Conservation (phyloP, 306 rosid species). For the Adenanthera pavonina region DNA sequence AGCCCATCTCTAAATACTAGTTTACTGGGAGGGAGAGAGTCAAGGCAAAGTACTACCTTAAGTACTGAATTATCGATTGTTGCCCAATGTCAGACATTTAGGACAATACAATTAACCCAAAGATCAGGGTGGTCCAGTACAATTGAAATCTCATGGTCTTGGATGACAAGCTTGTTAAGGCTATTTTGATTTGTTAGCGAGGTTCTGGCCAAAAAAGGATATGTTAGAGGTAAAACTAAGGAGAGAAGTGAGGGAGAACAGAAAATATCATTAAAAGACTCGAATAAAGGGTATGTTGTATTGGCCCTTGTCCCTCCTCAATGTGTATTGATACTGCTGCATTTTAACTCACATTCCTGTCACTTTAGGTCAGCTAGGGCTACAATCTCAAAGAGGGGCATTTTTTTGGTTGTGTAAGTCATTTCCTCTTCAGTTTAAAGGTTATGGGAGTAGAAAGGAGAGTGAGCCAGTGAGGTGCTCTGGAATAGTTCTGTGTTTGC, state of each 20-base stretch:
- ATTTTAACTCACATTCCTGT: too few relatives aligned
- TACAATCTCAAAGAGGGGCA: not conserved
- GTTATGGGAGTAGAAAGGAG: not conserved
- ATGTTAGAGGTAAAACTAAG: too few relatives aligned
- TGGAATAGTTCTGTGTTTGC: not conserved
- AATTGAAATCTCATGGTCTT: not conserved
- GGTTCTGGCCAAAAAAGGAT: too few relatives aligned
- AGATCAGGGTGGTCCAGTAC: not conserved
- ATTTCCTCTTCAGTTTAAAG: not conserved
- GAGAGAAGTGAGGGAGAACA: too few relatives aligned
- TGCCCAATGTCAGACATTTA: not conserved
- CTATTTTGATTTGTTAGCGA: not conserved
- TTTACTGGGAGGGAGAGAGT: not conserved
- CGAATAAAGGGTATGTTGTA: too few relatives aligned
- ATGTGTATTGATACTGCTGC: too few relatives aligned
- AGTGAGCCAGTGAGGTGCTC: not conserved
- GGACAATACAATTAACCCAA: not conserved
- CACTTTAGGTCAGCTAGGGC: too few relatives aligned
- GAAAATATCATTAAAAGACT: too few relatives aligned
- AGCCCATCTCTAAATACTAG: not conserved
- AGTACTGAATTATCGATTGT: not conserved
- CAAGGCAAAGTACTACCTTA: not conserved
- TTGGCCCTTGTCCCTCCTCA: too few relatives aligned
- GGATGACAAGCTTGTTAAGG: not conserved
- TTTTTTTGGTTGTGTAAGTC: not conserved